Percentiles rank a stretch among this genome's conserved stretches.
phyloP scores from a whole-genome alignment of 1,139 yeast species.

The Taphrina confusa region DNA sequence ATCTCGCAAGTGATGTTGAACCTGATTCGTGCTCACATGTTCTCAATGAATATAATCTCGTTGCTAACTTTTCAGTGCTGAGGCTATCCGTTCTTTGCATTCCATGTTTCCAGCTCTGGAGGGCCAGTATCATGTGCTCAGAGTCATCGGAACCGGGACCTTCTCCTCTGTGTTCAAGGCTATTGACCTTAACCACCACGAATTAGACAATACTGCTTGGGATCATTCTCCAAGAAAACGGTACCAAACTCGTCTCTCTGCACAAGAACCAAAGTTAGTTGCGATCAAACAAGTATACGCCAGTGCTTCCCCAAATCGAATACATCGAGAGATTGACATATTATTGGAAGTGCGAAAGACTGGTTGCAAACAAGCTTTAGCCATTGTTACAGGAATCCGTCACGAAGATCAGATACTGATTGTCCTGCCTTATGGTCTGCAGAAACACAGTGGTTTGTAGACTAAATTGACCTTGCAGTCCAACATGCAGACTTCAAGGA shows the following conservation, averaged over 20 bases:
- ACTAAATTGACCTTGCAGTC: background rate
- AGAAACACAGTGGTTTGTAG: background rate
- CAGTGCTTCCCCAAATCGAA: slow-evolving; percentile 33
- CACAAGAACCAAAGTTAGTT: slow-evolving; percentile 22
- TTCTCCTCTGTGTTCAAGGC: slow-evolving; percentile 38
- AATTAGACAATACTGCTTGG: slow-evolving; percentile 30
- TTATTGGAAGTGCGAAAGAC: slow-evolving; percentile 31
- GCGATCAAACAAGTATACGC: slow-evolving; percentile 37
- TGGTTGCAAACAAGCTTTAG: slow-evolving; percentile 21
- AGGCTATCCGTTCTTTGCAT: background rate
- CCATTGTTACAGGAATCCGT: slow-evolving; percentile 34
- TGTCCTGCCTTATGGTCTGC: slow-evolving; percentile 32
- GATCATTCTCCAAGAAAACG: slow-evolving; percentile 5
- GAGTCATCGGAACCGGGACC: slow-evolving; percentile 36
- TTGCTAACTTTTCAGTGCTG: background rate
- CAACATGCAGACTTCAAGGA: slow-evolving; percentile 37
- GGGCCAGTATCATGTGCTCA: slow-evolving; percentile 33
- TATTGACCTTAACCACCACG: slow-evolving; percentile 13
- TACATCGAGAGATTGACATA: slow-evolving; percentile 34
- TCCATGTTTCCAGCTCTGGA: slow-evolving; percentile 33
- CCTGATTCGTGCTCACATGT: background rate
- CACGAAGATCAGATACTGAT: slow-evolving; percentile 35
- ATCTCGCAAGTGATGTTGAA: slow-evolving; percentile 12
- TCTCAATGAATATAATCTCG: background rate
- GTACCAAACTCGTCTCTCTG: slow-evolving; percentile 4